Evolutionary conservation across 495 filamentous ascomycete genomes (phyloP), one percentile per base, ranked within the genome.

Genomic region (Rostrohypoxylon terebratum): DNA sequence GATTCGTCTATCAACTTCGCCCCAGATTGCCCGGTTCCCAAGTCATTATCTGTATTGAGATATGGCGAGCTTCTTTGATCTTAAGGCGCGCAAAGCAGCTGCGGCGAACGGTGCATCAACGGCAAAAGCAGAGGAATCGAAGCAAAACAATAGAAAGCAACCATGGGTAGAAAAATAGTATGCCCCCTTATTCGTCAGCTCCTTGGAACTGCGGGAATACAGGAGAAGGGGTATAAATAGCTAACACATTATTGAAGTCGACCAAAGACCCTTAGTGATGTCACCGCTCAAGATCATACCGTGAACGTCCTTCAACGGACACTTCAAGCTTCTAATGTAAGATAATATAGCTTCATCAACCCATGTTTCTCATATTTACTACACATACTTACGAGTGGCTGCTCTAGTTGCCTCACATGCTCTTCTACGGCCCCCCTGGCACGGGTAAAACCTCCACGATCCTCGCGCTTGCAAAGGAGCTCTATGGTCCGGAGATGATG

Each of bases 161-260:
- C 96, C 96, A 68, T 99, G 96, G 96, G 95, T 98, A 59, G 96
- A 98, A 85, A 99, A 99, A 93, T 99, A 99, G 96, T 98, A 88
- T 68, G 89, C 76, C 11, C 40, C 20, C 20, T 18, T 42, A 42
- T 14, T 42, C 11, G 10, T 14, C 5, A 14, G 2, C 13, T 42
- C 38, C 6, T 4, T 28, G 13, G n/a, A 42, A 42, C 5, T 11
- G 38, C 1, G n/a, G 14, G 14, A 14, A 16, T 34, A 34, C 14
- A 2, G 20, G 14, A n/a, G 9, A 28, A n/a, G 21, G 10, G 66
- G 40, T 38, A 18, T 8, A 47, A 28, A 14, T 48, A 40, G 6
- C 73, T 82, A 59, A 78, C 71, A 45, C 4, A 20, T 23, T 31
- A 10, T n/a, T 47, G 14, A 68, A 99, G 96, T 77, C 94, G 96